Evolutionary conservation across 371 early-diverging fungal species (phyloP), one percentile per base, ranked within the genome.

Genomic region (Apophysomyces elegans): DNA sequence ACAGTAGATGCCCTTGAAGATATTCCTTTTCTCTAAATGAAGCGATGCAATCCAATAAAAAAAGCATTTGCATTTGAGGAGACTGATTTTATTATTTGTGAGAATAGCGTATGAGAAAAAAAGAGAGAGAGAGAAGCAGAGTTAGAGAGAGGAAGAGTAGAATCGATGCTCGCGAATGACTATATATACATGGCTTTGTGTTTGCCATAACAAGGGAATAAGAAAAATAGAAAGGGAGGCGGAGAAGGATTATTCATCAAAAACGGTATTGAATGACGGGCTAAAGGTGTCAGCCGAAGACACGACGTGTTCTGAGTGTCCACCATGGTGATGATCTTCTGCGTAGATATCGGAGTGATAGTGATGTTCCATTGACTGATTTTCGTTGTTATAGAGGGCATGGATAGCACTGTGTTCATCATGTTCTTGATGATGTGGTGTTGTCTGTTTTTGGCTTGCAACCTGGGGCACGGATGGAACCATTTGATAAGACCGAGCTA

Each of bases 211-310:
- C 21, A 21, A 50, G 3, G 32, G 32, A 26, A 26, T 26, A 26
- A 26, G 32, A 26, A 21, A 50, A 50, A 21, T n/a, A 21, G 21
- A n/a, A 50, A 21, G 4, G 54, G 0, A 21, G 21, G 7, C 8
- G 54, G 5, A 21, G 21, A 16, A 21, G 16, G 21, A n/a, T 50
- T 62, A 73, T 58, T 73, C 74, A 35, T 73, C 74, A 65, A 73
- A 73, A 12, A 69, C 74, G 37, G 74, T 70, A 47, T 73, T 73
- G 44, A 73, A 61, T 13, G 60, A 62, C 38, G 74, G 70, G 35
- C 65, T 64, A 56, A 73, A 69, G 11, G 58, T 37, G 39, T 72
- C 72, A 14, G 44, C 54, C 1, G 47, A 21, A 21, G 54, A n/a
- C n/a, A 32, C 46, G 13, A 45, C 21, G 9, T 50, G 54, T 21